phyloP scores from a whole-genome alignment of 163 green algal genomes.

The Chloromonas sp. region DNA sequence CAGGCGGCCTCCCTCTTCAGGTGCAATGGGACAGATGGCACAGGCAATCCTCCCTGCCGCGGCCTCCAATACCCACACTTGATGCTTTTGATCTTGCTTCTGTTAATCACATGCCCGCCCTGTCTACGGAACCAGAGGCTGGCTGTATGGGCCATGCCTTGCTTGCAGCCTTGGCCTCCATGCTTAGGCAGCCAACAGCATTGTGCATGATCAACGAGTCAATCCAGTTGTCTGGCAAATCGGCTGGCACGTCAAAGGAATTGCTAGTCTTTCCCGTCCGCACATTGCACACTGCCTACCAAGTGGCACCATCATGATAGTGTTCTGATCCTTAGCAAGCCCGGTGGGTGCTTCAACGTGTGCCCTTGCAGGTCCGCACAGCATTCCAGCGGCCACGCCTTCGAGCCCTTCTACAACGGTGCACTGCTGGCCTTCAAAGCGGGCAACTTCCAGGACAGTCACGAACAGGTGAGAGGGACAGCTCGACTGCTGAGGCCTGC shows the following conservation, averaged over 20 bases:
- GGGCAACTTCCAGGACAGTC: conserved; percentile 56
- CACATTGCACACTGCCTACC: no score
- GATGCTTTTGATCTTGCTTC: no score
- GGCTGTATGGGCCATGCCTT: not conserved
- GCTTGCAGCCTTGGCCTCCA: not conserved
- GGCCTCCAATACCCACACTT: no score
- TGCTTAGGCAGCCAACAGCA: no score
- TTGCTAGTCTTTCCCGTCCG: no score
- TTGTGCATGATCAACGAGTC: no score
- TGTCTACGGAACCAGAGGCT: no score
- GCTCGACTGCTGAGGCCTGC: not conserved
- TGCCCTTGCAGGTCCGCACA: not conserved
- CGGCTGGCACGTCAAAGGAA: no score
- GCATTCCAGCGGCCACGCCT: conserved; percentile 34
- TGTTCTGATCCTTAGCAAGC: no score
- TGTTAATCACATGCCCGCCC: no score
- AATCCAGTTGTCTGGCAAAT: no score
- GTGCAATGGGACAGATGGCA: conserved; percentile 2
- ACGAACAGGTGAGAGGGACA: conserved; percentile 29
- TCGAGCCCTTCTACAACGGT: conserved; percentile 70
- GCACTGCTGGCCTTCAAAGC: conserved; percentile 56
- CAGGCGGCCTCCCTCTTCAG: conserved; percentile 41
- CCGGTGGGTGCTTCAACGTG: not conserved
- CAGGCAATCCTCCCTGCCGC: not conserved
- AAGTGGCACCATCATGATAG: no score